Base-by-base conservation (phyloP, 176 grass and related monocot species). In the Eragrostis nindensis region DNA sequence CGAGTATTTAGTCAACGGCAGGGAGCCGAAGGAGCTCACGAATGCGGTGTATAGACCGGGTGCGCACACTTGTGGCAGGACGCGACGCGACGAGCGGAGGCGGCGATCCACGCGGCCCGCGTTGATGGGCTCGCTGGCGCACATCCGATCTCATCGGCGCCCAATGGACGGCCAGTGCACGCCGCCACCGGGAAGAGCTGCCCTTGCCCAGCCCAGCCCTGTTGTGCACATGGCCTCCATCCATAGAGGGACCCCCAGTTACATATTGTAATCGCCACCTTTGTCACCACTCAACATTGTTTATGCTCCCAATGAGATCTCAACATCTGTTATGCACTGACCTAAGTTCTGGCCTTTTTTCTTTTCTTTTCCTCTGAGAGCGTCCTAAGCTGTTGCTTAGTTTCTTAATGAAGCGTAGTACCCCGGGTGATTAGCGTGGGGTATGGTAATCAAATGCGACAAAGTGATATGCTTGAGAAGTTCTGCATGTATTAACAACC, bases 111-210 rank as follows among this genome's bases (percentile, higher is more conserved):
- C 50, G 40, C 39, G 38, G 36, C 36, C 24, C 0, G 8, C 38
- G 24, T 11, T 17, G 44, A 39, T 39, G 75, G 60, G 60, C 56
- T 62, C 55, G 24, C 24, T 45, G 43, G 68, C 68, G 68, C 68
- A 18, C 68, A 44, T 71, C 46, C 70, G 70, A 36, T 73, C 47
- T 60, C 56, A 60, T 26, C 22, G 47, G 17, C 47, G 47, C 47
- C 70, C 70, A 73, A 53, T 73, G 47, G 47, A 73, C 47, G 70
- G 70, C 42, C 74, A 66, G 11, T 57, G 55, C 55, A 57, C 55
- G 21, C 55, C 56, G 22, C 9, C 56, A 26, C n/a, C 56, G 12
- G 15, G 74, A 36, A 24, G 5, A 14, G 56, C 43, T 36, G n/a
- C 12, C 10, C 52, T 55, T 9, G 15, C 22, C 21, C 12, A 1